Evolutionary conservation across 148 eudicot species (phyloP).

Genomic region (Nepenthes gracilis): DNA sequence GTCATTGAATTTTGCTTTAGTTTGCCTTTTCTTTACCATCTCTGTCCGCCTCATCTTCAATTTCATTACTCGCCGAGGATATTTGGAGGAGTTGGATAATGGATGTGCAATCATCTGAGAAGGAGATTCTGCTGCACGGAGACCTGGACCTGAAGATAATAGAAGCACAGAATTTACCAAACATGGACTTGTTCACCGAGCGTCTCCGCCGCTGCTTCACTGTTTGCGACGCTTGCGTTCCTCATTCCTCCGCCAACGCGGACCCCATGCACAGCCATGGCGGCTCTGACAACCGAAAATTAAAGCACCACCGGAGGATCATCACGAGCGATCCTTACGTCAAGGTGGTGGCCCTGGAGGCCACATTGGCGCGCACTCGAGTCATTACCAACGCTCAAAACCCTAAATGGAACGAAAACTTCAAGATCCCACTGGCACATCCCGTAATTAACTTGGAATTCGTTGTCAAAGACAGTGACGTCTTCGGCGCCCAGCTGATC

Average conservation of each 20-base stretch:
- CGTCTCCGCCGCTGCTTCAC: slow-evolving; percentile 73
- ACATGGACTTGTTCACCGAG: slow-evolving; percentile 71
- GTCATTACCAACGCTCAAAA: slow-evolving; percentile 56
- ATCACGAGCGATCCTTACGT: slow-evolving; percentile 96
- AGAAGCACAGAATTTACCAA: slow-evolving; percentile 59
- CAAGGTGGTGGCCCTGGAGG: slow-evolving; percentile 48
- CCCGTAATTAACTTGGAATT: slow-evolving; percentile 46
- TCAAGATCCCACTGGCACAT: slow-evolving; percentile 53
- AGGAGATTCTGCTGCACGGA: slow-evolving; percentile 35
- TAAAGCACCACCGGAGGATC: slow-evolving; percentile 33
- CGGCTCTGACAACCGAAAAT: slow-evolving; percentile 2
- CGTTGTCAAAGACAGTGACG: slow-evolving; percentile 68
- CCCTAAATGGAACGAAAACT: slow-evolving; percentile 60
- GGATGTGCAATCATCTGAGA: too few species aligned
- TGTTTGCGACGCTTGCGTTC: slow-evolving; percentile 14
- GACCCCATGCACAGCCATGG: background rate
- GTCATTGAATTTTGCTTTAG: too few species aligned
- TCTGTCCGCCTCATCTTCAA: too few species aligned
- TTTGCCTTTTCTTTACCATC: too few species aligned
- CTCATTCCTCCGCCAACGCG: slow-evolving; percentile 3
- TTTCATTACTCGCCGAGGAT: too few species aligned
- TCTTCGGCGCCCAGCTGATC: slow-evolving; percentile 63
- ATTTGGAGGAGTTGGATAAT: too few species aligned
- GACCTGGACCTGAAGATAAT: slow-evolving; percentile 51
- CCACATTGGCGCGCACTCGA: slow-evolving; percentile 69